Conservation (phyloP, 2,329 filamentous ascomycete species). For the Xylaria sp. region DNA sequence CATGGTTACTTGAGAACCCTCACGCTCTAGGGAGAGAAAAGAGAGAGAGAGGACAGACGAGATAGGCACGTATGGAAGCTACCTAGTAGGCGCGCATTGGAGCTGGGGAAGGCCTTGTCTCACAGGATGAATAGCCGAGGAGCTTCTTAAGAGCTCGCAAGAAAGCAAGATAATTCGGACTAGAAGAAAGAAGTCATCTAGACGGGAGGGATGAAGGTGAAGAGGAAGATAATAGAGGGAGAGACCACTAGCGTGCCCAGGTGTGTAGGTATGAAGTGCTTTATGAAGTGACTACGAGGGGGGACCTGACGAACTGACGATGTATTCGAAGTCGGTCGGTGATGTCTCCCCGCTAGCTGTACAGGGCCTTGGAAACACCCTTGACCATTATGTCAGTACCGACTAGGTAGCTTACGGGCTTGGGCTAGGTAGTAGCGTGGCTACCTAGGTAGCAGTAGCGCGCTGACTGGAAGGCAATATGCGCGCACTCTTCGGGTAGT, state of each 20-base stretch:
- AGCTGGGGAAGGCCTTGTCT: slow-evolving; percentile 1
- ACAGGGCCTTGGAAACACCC: slow-evolving; percentile 29
- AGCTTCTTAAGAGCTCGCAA: not conserved
- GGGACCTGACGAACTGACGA: slow-evolving; percentile 16
- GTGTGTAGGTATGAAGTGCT: not conserved
- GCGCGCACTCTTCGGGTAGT: slow-evolving; percentile 8
- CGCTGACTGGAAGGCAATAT: slow-evolving; percentile 10
- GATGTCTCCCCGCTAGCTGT: slow-evolving; percentile 10
- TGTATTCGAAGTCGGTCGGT: slow-evolving; percentile 16
- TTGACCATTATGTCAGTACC: slow-evolving; percentile 2
- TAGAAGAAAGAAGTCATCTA: not conserved
- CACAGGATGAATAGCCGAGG: not conserved
- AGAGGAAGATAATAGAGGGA: slow-evolving; percentile 11
- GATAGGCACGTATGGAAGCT: not conserved
- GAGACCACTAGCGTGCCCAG: not conserved
- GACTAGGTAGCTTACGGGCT: not conserved
- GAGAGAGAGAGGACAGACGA: slow-evolving; percentile 3
- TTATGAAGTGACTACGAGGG: not conserved
- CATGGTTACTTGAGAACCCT: slow-evolving; percentile 53
- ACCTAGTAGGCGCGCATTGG: slow-evolving; percentile 16
- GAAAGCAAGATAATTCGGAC: not conserved
- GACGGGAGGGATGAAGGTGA: not conserved
- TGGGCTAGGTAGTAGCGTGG: slow-evolving; percentile 14
- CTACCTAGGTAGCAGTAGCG: slow-evolving; percentile 5
- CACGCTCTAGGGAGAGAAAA: not conserved